phyloP scores from a whole-genome alignment of 192 early-diverging fungal species.

The Endogone sp. region DNA sequence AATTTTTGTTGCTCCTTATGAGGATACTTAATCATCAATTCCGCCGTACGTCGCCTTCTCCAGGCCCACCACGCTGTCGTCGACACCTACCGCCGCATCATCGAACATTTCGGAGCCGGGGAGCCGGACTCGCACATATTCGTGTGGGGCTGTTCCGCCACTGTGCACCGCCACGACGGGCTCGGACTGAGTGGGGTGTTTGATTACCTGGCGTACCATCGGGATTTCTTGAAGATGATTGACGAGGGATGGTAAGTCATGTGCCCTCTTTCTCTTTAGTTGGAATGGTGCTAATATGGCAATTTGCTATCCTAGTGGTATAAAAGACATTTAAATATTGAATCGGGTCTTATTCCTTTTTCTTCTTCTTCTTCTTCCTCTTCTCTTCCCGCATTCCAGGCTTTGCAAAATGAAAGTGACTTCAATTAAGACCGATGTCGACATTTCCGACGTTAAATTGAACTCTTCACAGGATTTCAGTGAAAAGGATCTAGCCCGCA shows the following conservation, averaged over 20 bases:
- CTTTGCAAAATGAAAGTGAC: slow-evolving; percentile 62
- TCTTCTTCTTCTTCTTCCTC: background rate
- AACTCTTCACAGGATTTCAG: slow-evolving; percentile 59
- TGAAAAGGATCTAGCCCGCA: slow-evolving; percentile 41
- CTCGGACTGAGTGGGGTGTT: slow-evolving; percentile 61
- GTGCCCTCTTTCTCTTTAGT: too few relatives aligned
- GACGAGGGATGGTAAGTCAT: slow-evolving; percentile 64
- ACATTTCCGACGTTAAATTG: slow-evolving; percentile 42
- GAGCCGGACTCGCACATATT: slow-evolving; percentile 49
- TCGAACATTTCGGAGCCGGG: slow-evolving; percentile 63
- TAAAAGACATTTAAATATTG: too few relatives aligned
- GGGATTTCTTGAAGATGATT: slow-evolving; percentile 80
- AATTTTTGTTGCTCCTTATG: background rate
- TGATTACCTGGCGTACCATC: slow-evolving; percentile 74
- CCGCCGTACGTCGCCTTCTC: background rate
- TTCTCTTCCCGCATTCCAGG: slow-evolving; percentile 25
- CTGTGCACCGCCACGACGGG: slow-evolving; percentile 82
- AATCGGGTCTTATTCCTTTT: too few relatives aligned
- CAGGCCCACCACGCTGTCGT: slow-evolving; percentile 90
- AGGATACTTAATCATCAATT: background rate
- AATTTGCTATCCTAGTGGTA: too few relatives aligned
- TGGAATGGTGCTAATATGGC: too few relatives aligned
- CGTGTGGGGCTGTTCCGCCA: slow-evolving; percentile 94
- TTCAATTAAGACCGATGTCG: slow-evolving; percentile 58
- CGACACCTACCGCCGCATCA: slow-evolving; percentile 63